These are phyloP conservation scores for Leishmania martiniquensis DNA, from an alignment of 208 protist genomes.

Conservation along the genomic window DNA sequence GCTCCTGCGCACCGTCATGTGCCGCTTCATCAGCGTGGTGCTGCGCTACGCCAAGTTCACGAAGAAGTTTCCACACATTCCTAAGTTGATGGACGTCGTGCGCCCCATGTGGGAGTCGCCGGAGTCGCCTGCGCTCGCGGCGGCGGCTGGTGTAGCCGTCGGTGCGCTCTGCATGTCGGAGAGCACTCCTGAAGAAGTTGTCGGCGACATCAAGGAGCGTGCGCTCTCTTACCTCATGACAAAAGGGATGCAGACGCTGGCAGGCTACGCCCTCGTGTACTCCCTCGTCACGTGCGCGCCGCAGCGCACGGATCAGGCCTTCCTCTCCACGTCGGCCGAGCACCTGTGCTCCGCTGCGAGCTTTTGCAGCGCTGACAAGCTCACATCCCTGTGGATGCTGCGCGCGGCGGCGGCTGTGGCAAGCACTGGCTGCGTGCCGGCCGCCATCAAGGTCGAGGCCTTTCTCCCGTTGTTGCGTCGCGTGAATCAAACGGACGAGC, in stretches of 20 bases:
- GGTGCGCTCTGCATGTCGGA: slow-evolving; percentile 85
- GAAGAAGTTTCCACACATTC: slow-evolving; percentile 78
- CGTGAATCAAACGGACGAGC: slow-evolving; percentile 63
- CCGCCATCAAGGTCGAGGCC: slow-evolving; percentile 51
- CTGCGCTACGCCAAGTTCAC: slow-evolving; percentile 82
- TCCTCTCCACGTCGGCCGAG: slow-evolving; percentile 64
- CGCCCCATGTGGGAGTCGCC: slow-evolving; percentile 74
- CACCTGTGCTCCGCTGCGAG: slow-evolving; percentile 54
- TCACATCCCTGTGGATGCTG: slow-evolving; percentile 83
- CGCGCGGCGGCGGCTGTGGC: slow-evolving; percentile 81
- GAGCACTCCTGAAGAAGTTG: slow-evolving; percentile 65
- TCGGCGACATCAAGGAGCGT: slow-evolving; percentile 76
- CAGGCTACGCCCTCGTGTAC: slow-evolving; percentile 80
- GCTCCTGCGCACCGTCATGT: slow-evolving; percentile 86
- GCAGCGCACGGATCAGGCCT: slow-evolving; percentile 63
- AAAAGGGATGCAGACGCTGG: slow-evolving; percentile 65
- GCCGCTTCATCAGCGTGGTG: slow-evolving; percentile 89
- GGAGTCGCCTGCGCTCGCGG: slow-evolving; percentile 71
- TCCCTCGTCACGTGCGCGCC: slow-evolving; percentile 61
- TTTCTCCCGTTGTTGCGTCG: slow-evolving; percentile 74
- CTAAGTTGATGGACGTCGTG: slow-evolving; percentile 73
- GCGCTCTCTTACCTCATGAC: slow-evolving; percentile 60
- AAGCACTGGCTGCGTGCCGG: slow-evolving; percentile 48
- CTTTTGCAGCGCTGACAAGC: slow-evolving; percentile 69
- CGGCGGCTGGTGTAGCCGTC: slow-evolving; percentile 74